Percentiles rank a stretch among this genome's conserved stretches.
phyloP scores from a whole-genome alignment of 2,329 filamentous ascomycete genomes.

The Xylariaceae sp. region DNA sequence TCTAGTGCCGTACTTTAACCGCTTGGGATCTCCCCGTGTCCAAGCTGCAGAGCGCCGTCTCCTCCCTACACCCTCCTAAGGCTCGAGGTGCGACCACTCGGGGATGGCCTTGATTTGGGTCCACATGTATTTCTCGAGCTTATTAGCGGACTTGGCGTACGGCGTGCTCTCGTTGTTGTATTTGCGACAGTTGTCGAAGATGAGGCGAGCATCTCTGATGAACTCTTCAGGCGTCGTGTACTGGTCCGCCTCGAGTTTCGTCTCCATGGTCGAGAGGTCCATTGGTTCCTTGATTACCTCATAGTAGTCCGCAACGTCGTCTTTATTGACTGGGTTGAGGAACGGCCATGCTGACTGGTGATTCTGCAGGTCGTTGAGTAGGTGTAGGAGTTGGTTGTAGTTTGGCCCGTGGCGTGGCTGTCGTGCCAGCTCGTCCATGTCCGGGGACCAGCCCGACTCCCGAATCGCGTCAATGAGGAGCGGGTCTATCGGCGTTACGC shows the following conservation, averaged over 20 bases:
- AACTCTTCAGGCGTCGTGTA: conserved; percentile 94
- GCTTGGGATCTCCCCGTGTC: no score
- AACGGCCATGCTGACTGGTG: conserved; percentile 95
- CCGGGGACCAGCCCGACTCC: conserved; percentile 90
- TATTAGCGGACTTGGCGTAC: conserved; percentile 94
- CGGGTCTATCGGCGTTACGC: conserved; percentile 77
- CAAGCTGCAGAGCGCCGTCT: no score
- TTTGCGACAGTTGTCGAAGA: conserved; percentile 92
- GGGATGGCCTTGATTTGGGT: conserved; percentile 87
- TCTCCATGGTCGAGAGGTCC: conserved; percentile 95
- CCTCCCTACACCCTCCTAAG: conserved; percentile 38
- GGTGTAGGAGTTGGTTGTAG: conserved; percentile 89
- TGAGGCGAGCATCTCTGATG: conserved; percentile 82
- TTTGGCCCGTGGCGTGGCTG: conserved; percentile 95
- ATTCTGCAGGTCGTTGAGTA: conserved; percentile 95
- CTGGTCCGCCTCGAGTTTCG: conserved; percentile 89
- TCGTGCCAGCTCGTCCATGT: conserved; percentile 96
- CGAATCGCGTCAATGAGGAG: conserved; percentile 87
- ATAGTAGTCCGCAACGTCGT: conserved; percentile 98
- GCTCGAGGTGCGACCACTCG: conserved; percentile 78
- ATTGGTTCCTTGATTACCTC: conserved; percentile 98
- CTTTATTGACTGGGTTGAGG: conserved; percentile 87
- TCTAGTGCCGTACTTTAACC: no score
- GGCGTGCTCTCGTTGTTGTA: conserved; percentile 97
- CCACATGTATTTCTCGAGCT: conserved; percentile 95